These are phyloP conservation scores for Stromatinia cepivora DNA, from an alignment of 2,329 filamentous ascomycete genomes.

Conservation along the genomic window DNA sequence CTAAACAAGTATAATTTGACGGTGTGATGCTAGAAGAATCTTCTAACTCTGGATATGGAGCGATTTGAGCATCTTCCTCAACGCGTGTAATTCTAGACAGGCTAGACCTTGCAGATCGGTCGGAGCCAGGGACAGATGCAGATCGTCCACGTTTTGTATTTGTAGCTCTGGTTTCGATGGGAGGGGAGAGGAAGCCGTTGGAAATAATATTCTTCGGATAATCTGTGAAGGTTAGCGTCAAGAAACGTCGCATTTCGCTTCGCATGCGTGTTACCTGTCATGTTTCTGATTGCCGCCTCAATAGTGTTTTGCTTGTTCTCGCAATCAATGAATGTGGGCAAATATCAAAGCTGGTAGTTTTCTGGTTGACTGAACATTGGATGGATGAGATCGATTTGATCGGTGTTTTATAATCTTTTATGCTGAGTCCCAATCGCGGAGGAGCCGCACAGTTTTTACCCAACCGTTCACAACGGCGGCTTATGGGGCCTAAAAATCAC, in stretches of 20 bases:
- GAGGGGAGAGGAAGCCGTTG: slow-evolving; percentile 1
- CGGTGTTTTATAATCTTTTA: neutral
- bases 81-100: slow-evolving; percentile 26
- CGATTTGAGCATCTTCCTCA: slow-evolving; percentile 22
- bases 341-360: neutral
- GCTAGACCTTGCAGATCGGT: slow-evolving; percentile 14
- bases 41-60: neutral
- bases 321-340: neutral
- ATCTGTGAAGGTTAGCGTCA: neutral
- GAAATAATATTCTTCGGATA: neutral
- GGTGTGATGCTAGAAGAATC: neutral
- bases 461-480: neutral
- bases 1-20: neutral
- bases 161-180: neutral
- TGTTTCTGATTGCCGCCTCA: neutral
- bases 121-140: slow-evolving; percentile 17
- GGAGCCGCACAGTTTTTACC: neutral
- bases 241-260: neutral
- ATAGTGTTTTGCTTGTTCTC: neutral
- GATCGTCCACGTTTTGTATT: slow-evolving; percentile 6
- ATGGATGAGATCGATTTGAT: neutral
- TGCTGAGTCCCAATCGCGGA: neutral
- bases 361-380: neutral
- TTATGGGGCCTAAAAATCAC: neutral
- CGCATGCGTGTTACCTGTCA: neutral